phyloP scores from a whole-genome alignment of 2,329 filamentous ascomycete species.

The Venturiaceae sp. region DNA sequence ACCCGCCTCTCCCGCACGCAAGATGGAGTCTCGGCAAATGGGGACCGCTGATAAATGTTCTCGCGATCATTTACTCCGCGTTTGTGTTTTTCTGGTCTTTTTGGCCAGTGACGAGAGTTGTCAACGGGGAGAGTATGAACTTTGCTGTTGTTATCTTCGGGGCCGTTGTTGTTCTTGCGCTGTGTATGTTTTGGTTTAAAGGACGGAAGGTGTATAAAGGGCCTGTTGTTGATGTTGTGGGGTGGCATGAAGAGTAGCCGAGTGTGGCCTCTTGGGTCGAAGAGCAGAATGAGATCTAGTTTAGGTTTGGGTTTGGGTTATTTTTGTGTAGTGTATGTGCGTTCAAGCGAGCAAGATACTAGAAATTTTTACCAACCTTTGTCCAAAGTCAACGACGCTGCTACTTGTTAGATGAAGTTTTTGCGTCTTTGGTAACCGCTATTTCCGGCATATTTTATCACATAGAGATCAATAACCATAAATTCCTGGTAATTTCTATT shows the following conservation, averaged over 20 bases:
- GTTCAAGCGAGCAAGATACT: too few relatives aligned
- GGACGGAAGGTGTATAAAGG: slow-evolving; percentile 31
- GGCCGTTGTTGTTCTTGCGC: slow-evolving; percentile 31
- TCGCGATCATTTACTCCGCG: slow-evolving; percentile 28
- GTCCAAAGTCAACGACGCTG: too few relatives aligned
- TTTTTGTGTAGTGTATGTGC: too few relatives aligned
- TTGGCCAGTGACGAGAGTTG: slow-evolving; percentile 27
- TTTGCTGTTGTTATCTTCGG: slow-evolving; percentile 37
- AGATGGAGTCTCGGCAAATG: slow-evolving; percentile 35
- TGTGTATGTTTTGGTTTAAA: slow-evolving; percentile 29
- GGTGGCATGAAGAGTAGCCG: not conserved
- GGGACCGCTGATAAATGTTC: slow-evolving; percentile 33
- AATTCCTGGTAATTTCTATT: too few relatives aligned
- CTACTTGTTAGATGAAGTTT: too few relatives aligned
- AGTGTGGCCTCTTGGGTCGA: too few relatives aligned
- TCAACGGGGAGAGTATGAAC: slow-evolving; percentile 32
- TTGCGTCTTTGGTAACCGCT: too few relatives aligned
- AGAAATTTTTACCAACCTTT: too few relatives aligned
- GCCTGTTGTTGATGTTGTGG: slow-evolving; percentile 12
- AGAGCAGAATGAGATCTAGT: too few relatives aligned
- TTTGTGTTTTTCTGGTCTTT: slow-evolving; percentile 34
- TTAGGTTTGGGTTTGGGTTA: too few relatives aligned
- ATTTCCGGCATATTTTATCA: too few relatives aligned
- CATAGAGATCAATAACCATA: too few relatives aligned
- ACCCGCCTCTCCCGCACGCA: slow-evolving; percentile 28